Evolutionary conservation across 164 flowering plant genomes (phyloP), one percentile per base, ranked within the genome.

Genomic region (Akebia trifoliata): DNA sequence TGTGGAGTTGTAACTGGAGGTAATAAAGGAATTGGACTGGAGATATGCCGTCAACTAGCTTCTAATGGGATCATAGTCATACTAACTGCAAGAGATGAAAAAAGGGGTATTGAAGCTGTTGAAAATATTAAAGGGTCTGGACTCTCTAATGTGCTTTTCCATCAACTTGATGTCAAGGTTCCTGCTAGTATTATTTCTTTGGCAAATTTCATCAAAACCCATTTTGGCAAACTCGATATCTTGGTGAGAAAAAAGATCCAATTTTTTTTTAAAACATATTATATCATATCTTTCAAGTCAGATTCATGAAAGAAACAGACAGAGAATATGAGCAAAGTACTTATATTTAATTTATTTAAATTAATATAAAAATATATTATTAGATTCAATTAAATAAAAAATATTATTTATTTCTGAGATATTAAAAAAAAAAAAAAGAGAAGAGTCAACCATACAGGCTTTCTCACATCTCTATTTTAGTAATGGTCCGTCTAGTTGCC

Each of bases 11-110:
- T 80, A 1, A 81, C 83, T 17, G 90, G 85, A 29, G 79, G 72
- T 61, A 81, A 80, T 57, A 81, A 75, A 55, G 90, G 85, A 9
- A 73, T 84, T 47, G 91, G 91, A 8, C 70, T 76, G 2, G 91
- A 72, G 50, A 76, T 74, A 17, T 74, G 79, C 20, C 76, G 64
- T 54, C 79, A 77, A 50, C 64, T 82, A 28, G 86, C 83, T 26
- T 63, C 73, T 2, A 42, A 76, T 40, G 86, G 86, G 1, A 54
- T 82, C 18, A 47, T 8, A 3, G 86, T 82, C 32, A 36, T 73
- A 4, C 61, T 75, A 39, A 73, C 80, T 1, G 69, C 79, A 2
- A 74, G 79, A 72, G 67, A 79, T 65, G 74, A 72, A 46, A 68
- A 68, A 26, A 74, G 70, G 43, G 81, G 77, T 10, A n/a, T 56